phyloP scores from a whole-genome alignment of 345 rosid species.

The Brassica incana region DNA sequence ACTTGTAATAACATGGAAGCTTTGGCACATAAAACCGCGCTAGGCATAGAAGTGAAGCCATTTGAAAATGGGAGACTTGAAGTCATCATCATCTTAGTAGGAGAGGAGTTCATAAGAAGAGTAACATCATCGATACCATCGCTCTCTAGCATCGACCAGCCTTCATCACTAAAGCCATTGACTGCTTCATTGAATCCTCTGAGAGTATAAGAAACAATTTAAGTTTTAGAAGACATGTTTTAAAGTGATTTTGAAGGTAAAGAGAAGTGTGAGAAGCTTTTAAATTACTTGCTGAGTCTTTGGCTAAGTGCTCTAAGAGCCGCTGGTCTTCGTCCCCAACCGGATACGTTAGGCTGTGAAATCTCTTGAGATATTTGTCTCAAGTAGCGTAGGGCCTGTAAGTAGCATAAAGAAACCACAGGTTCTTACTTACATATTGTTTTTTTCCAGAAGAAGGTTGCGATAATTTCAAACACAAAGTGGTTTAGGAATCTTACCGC shows the following conservation, averaged over 20 bases:
- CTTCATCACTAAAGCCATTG: conserved; percentile 89
- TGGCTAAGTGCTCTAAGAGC: conserved; percentile 85
- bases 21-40: conserved; percentile 81
- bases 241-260: background rate
- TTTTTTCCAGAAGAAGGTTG: background rate
- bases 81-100: conserved; percentile 73
- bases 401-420: background rate
- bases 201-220: conserved; percentile 16
- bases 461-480: background rate
- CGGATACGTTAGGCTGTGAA: conserved; percentile 79
- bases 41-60: conserved; percentile 75
- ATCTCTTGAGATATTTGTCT: conserved; percentile 93
- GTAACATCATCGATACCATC: conserved; percentile 96
- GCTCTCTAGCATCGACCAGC: conserved; percentile 92
- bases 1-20: conserved; percentile 98
- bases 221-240: background rate
- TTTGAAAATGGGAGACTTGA: conserved; percentile 60
- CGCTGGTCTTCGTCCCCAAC: conserved; percentile 95
- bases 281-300: conserved; percentile 76
- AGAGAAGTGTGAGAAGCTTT: conserved; percentile 17
- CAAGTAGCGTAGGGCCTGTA: conserved; percentile 89
- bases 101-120: conserved; percentile 84
- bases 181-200: conserved; percentile 98
- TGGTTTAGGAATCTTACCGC: conserved; percentile 54
- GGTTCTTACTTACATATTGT: background rate